Evolutionary conservation across 306 rosid genomes (phyloP), one percentile per base, ranked within the genome.

Genomic region (Glycyrrhiza uralensis): DNA sequence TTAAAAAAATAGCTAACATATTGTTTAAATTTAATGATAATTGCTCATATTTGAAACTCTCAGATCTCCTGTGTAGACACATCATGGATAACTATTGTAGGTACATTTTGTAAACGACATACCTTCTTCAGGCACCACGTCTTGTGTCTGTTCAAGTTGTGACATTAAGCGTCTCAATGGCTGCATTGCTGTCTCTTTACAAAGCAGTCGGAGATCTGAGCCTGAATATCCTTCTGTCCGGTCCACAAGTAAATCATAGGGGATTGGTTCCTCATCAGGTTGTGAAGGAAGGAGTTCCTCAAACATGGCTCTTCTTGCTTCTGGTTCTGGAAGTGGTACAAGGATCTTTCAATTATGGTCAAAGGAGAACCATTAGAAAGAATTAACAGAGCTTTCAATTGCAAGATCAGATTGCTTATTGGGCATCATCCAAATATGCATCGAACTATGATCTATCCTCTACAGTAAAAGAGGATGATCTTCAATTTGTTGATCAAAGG

Each of bases 151-250:
- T 82, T 94, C 99, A 78, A 94, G 99, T 56, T 83, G 81, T 42
- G 85, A 72, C 96, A 94, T 89, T 54, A 94, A 17, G 69, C 99
- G 96, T 69, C 99, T 92, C 76, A 94, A 74, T 22, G 99, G 99
- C 83, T 94, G 96, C 97, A 94, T 94, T 66, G 99, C 99, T 33
- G 94, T 92, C 82, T 94, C 99, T 88, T 94, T 94, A 84, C 96
- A 94, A 19, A 94, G 83, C 73, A 94, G 72, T 42, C 96, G 88
- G 61, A 91, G 87, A 89, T 94, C 99, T 46, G 97, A 94, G 74
- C 99, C 99, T 2, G 96, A 94, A 79, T 66, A 94, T 22, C 96
- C 95, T 79, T 89, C 89, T 2, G 97, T 87, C 44, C 14, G 81
- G 13, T 85, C 90, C 72, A 87, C 93, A 80, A 94, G 71, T 35